Conservation (phyloP, 352 stramenopile species). For the Blastocystis sp. region DNA sequence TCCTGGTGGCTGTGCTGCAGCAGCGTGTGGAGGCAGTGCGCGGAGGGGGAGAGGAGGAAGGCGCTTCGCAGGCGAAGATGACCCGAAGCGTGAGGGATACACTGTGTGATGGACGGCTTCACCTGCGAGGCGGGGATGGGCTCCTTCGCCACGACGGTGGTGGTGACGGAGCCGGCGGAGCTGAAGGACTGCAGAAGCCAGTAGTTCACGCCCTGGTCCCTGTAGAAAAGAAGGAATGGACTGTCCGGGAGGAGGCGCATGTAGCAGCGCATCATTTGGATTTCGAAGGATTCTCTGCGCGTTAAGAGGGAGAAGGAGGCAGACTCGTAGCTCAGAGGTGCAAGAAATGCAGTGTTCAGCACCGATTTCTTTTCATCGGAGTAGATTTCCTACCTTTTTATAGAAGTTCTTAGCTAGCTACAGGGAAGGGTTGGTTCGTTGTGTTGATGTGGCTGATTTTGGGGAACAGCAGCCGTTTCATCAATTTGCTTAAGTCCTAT, state of each 20-base stretch:
- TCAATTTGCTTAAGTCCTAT: conserved; percentile 40
- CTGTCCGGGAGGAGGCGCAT: conserved; percentile 55
- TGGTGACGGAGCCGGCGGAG: background rate
- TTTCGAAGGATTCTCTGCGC: conserved; percentile 57
- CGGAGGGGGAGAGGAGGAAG: conserved; percentile 27
- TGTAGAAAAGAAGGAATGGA: conserved; percentile 48
- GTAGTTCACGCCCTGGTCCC: conserved; percentile 23
- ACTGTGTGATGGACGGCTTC: background rate
- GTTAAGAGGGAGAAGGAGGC: background rate
- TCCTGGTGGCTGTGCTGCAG: background rate
- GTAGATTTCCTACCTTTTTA: conserved; percentile 31
- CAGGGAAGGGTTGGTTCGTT: conserved; percentile 58
- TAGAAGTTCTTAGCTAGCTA: background rate
- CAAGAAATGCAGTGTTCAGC: conserved; percentile 39
- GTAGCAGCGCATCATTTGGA: conserved; percentile 65
- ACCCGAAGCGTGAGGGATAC: background rate
- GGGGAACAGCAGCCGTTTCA: conserved; percentile 40
- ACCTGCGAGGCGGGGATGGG: background rate
- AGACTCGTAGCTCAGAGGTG: conserved; percentile 50
- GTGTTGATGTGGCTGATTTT: conserved; percentile 59
- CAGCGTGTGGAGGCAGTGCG: background rate
- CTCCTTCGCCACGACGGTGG: conserved; percentile 22
- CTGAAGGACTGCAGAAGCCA: conserved; percentile 54
- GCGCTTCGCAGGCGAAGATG: background rate
- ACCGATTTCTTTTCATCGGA: conserved; percentile 47